A percentile compares a stretch with the other conserved stretches of the same genome.
phyloP scores from a whole-genome alignment of 2,329 filamentous ascomycete species.

The Pseudogymnoascus sp. region DNA sequence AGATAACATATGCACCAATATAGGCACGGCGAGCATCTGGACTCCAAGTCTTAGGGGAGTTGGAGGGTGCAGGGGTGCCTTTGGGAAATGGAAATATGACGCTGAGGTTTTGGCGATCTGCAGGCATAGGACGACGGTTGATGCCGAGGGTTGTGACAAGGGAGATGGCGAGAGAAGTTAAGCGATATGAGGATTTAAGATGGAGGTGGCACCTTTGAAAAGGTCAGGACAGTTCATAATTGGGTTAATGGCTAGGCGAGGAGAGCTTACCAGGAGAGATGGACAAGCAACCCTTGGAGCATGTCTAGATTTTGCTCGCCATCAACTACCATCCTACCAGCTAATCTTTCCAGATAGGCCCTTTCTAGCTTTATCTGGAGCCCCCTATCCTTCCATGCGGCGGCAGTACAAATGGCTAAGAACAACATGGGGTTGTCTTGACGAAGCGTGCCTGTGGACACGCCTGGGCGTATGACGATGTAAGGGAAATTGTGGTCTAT shows the following conservation, averaged over 20 bases:
- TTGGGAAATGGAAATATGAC: conserved; percentile 6
- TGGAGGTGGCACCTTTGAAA: conserved; percentile 12
- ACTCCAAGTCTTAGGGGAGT: conserved; percentile 1
- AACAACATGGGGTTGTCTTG: conserved; percentile 8
- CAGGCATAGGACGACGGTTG: background rate
- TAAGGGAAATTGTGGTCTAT: conserved; percentile 10
- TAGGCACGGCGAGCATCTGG: conserved; percentile 11
- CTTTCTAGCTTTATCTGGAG: conserved; percentile 8
- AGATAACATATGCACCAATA: conserved; percentile 12
- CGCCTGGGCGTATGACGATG: background rate
- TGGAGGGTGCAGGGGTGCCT: background rate
- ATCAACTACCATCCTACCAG: conserved; percentile 10
- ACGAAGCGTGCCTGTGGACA: background rate
- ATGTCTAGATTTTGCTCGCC: conserved; percentile 13
- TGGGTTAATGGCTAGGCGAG: background rate
- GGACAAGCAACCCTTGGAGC: conserved; percentile 11
- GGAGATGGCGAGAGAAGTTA: conserved; percentile 9
- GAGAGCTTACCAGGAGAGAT: conserved; percentile 10
- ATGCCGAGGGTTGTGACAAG: conserved; percentile 10
- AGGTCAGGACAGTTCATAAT: background rate
- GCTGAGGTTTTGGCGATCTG: background rate
- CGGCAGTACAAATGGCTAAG: background rate
- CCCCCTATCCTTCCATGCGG: conserved; percentile 2
- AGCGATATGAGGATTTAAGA: conserved; percentile 12
- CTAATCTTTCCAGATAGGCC: conserved; percentile 7